Evolutionary conservation across 495 filamentous ascomycete species (phyloP).

Genomic region (Neurospora tetraspora): DNA sequence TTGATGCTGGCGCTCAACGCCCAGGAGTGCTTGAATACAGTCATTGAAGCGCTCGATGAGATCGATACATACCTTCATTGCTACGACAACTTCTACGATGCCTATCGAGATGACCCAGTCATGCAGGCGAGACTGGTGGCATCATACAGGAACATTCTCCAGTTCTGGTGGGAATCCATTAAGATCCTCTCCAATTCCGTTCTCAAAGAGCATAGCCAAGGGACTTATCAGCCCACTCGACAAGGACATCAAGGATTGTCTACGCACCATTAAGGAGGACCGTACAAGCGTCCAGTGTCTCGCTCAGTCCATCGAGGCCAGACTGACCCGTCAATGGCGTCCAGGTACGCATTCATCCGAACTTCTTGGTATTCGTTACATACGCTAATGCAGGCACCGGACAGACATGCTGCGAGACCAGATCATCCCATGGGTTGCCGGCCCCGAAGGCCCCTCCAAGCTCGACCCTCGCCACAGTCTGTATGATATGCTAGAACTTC

Average conservation of each 20-base stretch:
- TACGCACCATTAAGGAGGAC: constrained; percentile 7
- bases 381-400: background rate
- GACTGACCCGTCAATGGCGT: constrained; percentile 4
- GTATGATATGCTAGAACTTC: constrained; percentile 7
- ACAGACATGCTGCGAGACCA: constrained; percentile 5
- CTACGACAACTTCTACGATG: constrained; percentile 4
- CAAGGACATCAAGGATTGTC: constrained; percentile 3
- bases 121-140: constrained; percentile 2
- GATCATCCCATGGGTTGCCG: constrained; percentile 17
- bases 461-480: constrained; percentile 16
- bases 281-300: background rate
- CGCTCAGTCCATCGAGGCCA: constrained; percentile 2
- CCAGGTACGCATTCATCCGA: background rate
- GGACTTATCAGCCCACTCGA: constrained; percentile 1
- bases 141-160: constrained; percentile 6
- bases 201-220: background rate
- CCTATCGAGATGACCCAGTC: background rate
- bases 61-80: constrained; percentile 2
- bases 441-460: constrained; percentile 2
- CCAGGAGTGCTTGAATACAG: constrained; percentile 7
- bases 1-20: constrained; percentile 4
- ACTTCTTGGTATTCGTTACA: background rate
- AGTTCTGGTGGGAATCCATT: constrained; percentile 7
- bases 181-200: constrained; percentile 6
- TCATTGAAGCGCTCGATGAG: constrained; percentile 2